Percentiles rank a stretch among this genome's conserved stretches.
phyloP scores from a whole-genome alignment of 2,329 filamentous ascomycete species.

The Plectosphaerella plurivora region DNA sequence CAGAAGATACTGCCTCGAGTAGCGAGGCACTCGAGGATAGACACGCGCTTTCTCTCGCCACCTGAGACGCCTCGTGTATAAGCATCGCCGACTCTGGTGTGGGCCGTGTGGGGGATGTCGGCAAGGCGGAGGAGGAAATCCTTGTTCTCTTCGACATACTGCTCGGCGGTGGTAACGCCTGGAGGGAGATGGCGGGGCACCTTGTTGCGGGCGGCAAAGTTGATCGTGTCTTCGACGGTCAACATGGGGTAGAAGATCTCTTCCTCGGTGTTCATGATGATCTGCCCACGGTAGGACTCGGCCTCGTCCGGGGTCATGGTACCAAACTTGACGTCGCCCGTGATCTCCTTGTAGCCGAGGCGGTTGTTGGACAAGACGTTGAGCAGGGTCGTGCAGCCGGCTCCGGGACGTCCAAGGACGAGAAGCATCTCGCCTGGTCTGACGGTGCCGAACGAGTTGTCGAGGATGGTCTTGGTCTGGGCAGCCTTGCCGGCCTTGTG shows the following conservation, averaged over 20 bases:
- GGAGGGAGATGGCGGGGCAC: slow-evolving; percentile 43
- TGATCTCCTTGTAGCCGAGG: slow-evolving; percentile 51
- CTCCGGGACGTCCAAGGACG: slow-evolving; percentile 53
- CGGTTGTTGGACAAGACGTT: slow-evolving; percentile 65
- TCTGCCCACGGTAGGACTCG: slow-evolving; percentile 50
- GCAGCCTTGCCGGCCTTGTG: not conserved
- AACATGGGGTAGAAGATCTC: slow-evolving; percentile 61
- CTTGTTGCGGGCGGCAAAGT: slow-evolving; percentile 63
- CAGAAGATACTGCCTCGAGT: slow-evolving; percentile 55
- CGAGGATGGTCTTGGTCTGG: slow-evolving; percentile 52
- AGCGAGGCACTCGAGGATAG: slow-evolving; percentile 60
- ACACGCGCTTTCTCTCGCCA: slow-evolving; percentile 65
- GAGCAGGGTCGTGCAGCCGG: slow-evolving; percentile 67
- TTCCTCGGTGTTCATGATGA: slow-evolving; percentile 70
- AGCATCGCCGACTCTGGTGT: slow-evolving; percentile 66
- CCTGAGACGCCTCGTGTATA: slow-evolving; percentile 63
- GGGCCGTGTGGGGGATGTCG: slow-evolving; percentile 52
- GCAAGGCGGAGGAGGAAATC: slow-evolving; percentile 55
- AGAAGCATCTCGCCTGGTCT: slow-evolving; percentile 52
- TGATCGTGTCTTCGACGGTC: slow-evolving; percentile 66
- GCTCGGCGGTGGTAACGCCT: slow-evolving; percentile 34
- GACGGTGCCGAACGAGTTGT: slow-evolving; percentile 63
- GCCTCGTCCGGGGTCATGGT: slow-evolving; percentile 41
- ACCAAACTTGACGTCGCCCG: slow-evolving; percentile 55
- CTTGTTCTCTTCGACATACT: slow-evolving; percentile 38